Conservation (phyloP, 768 basidiomycete species). For the Megacollybia marginata region DNA sequence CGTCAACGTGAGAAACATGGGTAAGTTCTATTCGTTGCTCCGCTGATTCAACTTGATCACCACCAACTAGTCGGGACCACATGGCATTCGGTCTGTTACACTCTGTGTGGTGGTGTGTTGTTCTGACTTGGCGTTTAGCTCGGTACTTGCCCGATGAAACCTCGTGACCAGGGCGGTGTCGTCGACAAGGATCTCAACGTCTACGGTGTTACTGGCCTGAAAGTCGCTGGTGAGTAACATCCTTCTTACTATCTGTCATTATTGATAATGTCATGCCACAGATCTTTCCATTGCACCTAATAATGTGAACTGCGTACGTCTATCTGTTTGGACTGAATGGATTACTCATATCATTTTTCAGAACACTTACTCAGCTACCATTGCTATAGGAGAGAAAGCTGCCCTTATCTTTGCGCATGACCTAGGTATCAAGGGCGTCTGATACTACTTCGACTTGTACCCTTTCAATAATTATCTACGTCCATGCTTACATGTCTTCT, state of each 20-base stretch:
- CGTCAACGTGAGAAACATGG: neutral
- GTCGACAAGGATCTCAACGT: slow-evolving; percentile 36
- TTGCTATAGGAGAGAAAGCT: slow-evolving; percentile 33
- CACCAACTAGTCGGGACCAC: slow-evolving; percentile 4
- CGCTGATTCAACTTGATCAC: no score
- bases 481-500: no score
- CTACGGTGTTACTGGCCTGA: slow-evolving; percentile 32
- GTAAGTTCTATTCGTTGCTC: no score
- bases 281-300: slow-evolving; percentile 32
- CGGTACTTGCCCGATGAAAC: slow-evolving; percentile 42
- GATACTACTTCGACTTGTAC: no score
- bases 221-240: slow-evolving; percentile 26
- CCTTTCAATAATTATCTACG: no score
- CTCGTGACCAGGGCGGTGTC: slow-evolving; percentile 31
- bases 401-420: slow-evolving; percentile 38
- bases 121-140: slow-evolving; percentile 18
- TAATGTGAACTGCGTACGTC: slow-evolving; percentile 21
- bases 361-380: slow-evolving; percentile 13
- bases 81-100: slow-evolving; percentile 15
- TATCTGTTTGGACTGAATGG: no score
- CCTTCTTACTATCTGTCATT: neutral
- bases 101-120: slow-evolving; percentile 11
- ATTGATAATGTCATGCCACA: slow-evolving; percentile 1
- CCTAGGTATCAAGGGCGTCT: slow-evolving; percentile 4
- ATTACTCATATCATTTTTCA: neutral